Percentiles rank a stretch among this genome's conserved stretches.
Evolutionary conservation across 345 rosid genomes (phyloP).

Genomic region (Mallotus nudiflorus): DNA sequence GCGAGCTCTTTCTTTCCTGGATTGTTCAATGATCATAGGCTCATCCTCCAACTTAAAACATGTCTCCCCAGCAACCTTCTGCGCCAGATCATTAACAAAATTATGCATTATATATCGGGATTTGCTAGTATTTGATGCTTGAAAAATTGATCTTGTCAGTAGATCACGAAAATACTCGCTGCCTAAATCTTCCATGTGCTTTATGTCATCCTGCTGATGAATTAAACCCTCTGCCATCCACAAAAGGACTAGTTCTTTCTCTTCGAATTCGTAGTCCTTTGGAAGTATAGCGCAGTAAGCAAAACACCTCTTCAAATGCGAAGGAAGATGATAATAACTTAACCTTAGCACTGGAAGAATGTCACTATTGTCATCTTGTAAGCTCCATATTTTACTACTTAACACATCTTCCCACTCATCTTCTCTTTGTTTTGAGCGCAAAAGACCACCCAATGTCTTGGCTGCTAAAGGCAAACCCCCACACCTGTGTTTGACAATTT

Average conservation of each 20-base stretch:
- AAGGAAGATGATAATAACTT: no score
- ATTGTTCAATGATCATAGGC: background rate
- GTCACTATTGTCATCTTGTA: constrained; percentile 2
- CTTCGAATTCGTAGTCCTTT: constrained; percentile 19
- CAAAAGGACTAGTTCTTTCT: constrained; percentile 17
- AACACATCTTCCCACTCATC: constrained; percentile 16
- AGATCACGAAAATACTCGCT: constrained; percentile 15
- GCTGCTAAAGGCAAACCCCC: constrained; percentile 26
- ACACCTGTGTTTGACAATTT: constrained; percentile 12
- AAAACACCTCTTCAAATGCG: constrained; percentile 14
- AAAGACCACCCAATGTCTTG: constrained; percentile 24
- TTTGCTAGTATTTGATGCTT: background rate
- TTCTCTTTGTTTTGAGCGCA: background rate
- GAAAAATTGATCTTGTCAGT: constrained; percentile 15
- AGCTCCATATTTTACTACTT: constrained; percentile 2
- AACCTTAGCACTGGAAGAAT: constrained; percentile 15
- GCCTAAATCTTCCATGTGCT: constrained; percentile 12
- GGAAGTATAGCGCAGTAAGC: constrained; percentile 22
- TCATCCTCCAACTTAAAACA: constrained; percentile 13
- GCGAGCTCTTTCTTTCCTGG: background rate
- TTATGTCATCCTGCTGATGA: background rate
- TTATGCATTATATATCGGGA: constrained; percentile 15
- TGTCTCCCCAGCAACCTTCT: constrained; percentile 15
- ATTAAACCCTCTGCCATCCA: constrained; percentile 30
- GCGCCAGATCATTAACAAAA: constrained; percentile 21